Evolutionary conservation across 2,329 filamentous ascomycete species (phyloP).

Genomic region (Xylariaceae sp.): DNA sequence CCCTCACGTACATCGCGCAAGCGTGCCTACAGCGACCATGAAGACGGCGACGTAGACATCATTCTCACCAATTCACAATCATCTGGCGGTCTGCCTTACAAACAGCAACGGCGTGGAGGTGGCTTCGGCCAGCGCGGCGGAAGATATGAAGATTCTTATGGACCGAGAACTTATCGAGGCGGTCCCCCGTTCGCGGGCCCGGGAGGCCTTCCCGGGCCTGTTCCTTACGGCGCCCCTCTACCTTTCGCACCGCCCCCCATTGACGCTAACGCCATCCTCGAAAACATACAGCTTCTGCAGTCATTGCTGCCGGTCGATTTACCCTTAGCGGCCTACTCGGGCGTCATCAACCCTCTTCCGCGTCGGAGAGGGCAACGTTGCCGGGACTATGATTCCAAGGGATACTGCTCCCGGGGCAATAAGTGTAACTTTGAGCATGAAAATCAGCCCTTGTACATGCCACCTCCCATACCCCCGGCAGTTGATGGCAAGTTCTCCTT

Average conservation of each 20-base stretch:
- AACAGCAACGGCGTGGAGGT: slow-evolving; percentile 56
- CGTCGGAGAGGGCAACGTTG: slow-evolving; percentile 50
- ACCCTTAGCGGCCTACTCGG: slow-evolving; percentile 33
- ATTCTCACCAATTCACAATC: slow-evolving; percentile 28
- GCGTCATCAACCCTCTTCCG: slow-evolving; percentile 19
- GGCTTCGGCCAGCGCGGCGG: slow-evolving; percentile 35
- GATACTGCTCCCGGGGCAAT: slow-evolving; percentile 64
- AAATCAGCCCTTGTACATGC: slow-evolving; percentile 44
- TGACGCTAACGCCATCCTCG: slow-evolving; percentile 58
- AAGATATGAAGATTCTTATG: slow-evolving; percentile 34
- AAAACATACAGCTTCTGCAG: slow-evolving; percentile 59
- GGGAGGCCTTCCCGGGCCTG: slow-evolving; percentile 9
- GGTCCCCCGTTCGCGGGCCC: slow-evolving; percentile 8
- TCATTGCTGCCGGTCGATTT: slow-evolving; percentile 46
- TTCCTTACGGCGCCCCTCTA: slow-evolving; percentile 23
- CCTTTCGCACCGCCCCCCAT: slow-evolving; percentile 42
- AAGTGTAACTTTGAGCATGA: slow-evolving; percentile 68
- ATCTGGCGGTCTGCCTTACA: slow-evolving; percentile 43
- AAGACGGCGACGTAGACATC: slow-evolving; percentile 39
- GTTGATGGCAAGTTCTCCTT: slow-evolving; percentile 34
- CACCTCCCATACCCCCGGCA: slow-evolving; percentile 30
- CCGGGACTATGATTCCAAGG: slow-evolving; percentile 67
- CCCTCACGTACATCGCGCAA: slow-evolving; percentile 42
- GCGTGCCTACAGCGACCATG: slow-evolving; percentile 53
- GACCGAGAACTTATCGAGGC: slow-evolving; percentile 30